Evolutionary conservation across 2,329 filamentous ascomycete species (phyloP), one percentile per base, ranked within the genome.

Genomic region (Hypoxylon sp.): DNA sequence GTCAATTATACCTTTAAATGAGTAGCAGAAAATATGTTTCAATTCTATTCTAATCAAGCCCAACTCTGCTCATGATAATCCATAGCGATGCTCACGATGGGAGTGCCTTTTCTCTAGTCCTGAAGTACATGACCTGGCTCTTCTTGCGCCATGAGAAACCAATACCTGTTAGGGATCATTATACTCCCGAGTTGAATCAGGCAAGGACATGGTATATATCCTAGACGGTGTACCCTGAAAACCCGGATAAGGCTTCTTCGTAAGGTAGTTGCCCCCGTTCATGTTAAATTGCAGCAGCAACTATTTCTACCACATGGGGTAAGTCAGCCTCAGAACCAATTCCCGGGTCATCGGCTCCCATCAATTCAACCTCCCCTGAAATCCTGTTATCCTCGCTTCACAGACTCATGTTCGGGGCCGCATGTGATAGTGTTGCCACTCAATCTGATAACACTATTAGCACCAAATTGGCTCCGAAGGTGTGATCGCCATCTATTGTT

Each of bases 401-500:
- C 37, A 17, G 42, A 59, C 33, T 52, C 44, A 44, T 33, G 42
- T 51, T 33, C 44, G 46, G 55, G 10, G 22, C 44, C 10, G 47
- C 47, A 58, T 44, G 54, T 42, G 44, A 31, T 24, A 37, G 37
- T 24, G 22, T 52, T 39, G 58, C 48, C 52, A 52, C 46, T 33
- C 52, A 47, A n/a, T 44, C 35, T 51, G n/a, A 51, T 14, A 44
- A 17, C 17, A 26, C 26, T 39, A 48, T 46, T 11, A 46, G 53
- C 29, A 44, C 53, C 39, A 54, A 48, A 48, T 61, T 31, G n/a
- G n/a, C 52, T 52, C 31, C 48, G 31, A 37, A 35, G 31, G 19
- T 33, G 50, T 8, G 47, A 60, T 58, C n/a, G 19, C 42, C 35
- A 50, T n/a, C 56, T 37, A 48, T 50, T 35, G 26, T 59, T 59